Evolutionary conservation across 2,329 filamentous ascomycete species (phyloP), one percentile per base, ranked within the genome.

Genomic region (Penicillium frequentans): DNA sequence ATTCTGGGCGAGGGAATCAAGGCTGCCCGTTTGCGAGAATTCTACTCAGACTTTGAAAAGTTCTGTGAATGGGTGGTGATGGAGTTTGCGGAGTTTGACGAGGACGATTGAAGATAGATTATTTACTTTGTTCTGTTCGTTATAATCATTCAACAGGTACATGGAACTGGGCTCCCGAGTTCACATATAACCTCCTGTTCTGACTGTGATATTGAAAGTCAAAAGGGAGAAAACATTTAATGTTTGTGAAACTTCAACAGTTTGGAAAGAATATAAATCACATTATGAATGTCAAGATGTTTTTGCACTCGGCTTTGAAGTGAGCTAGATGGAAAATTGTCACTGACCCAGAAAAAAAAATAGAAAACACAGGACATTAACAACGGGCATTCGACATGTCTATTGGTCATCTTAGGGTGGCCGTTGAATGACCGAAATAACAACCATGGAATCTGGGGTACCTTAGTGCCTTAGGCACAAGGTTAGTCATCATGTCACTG

Each of bases 51-150:
- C 64, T 98, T 93, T 86, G 93, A 98, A 79, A 83, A 85, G 68
- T 98, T 95, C 71, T 98, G 93, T 70, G 82, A 91, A 53, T 97
- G 92, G 92, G 82, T 98, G 45, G 89, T 96, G 10, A 81, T 86
- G 37, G 90, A 96, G 76, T 96, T 84, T 77, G 84, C 69, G 39
- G 79, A 82, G 61, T 79, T 80, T 56, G 70, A 78, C 45, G 75
- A 79, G 14, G 77, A 79, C 8, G 76, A 77, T 44, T 65, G 54
- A 60, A 23, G 33, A n/a, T 19, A 47, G 24, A 47, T 11, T n/a
- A 29, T n/a, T 27, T 47, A 33, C 8, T 4, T 29, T 29, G 8
- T 29, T 10, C 3, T 11, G 11, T 11, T 29, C 27, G 27, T 29
- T 3, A 29, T 29, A 29, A 29, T 11, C 27, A 9, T 11, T 29